Percentiles rank a stretch among this genome's conserved stretches.
These are phyloP conservation scores for Pueraria montana DNA, from an alignment of 306 rosid species.

Conservation along the genomic window DNA sequence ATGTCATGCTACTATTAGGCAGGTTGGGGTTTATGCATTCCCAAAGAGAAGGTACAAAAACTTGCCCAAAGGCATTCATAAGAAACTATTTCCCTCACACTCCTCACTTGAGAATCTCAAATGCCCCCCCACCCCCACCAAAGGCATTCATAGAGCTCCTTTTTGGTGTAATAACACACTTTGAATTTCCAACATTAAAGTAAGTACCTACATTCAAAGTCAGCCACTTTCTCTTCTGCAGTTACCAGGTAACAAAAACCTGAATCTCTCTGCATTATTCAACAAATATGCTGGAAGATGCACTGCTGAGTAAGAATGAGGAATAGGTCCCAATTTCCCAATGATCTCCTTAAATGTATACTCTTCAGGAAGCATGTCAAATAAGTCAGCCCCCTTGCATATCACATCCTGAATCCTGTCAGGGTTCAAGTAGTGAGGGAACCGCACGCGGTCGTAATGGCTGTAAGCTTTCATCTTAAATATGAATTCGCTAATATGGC, in stretches of 20 bases:
- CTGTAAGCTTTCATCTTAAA: constrained; percentile 97
- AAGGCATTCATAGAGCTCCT: constrained; percentile 46
- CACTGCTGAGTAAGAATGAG: constrained; percentile 88
- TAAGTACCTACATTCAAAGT: constrained; percentile 41
- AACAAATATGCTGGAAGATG: constrained; percentile 85
- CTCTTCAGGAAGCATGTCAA: constrained; percentile 96
- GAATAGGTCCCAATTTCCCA: constrained; percentile 91
- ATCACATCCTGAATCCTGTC: constrained; percentile 79
- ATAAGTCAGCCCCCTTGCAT: constrained; percentile 82
- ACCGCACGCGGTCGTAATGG: constrained; percentile 81
- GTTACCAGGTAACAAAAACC: constrained; percentile 83
- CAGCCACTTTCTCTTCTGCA: constrained; percentile 91
- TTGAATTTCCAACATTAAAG: constrained; percentile 34
- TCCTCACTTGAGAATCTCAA: constrained; percentile 50
- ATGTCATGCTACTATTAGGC: constrained; percentile 50
- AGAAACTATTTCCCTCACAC: constrained; percentile 23
- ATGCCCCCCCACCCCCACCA: constrained; percentile 33
- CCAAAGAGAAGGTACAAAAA: constrained; percentile 52
- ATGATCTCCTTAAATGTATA: constrained; percentile 87
- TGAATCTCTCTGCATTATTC: constrained; percentile 77
- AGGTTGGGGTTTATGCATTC: constrained; percentile 47
- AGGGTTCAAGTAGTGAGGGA: constrained; percentile 75
- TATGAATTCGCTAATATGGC: constrained; percentile 73
- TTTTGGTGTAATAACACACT: constrained; percentile 41
- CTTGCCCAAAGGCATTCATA: constrained; percentile 44